Evolutionary conservation across 1,139 yeast species (phyloP), one percentile per base, ranked within the genome.

Genomic region (Eremothecium gossypii): DNA sequence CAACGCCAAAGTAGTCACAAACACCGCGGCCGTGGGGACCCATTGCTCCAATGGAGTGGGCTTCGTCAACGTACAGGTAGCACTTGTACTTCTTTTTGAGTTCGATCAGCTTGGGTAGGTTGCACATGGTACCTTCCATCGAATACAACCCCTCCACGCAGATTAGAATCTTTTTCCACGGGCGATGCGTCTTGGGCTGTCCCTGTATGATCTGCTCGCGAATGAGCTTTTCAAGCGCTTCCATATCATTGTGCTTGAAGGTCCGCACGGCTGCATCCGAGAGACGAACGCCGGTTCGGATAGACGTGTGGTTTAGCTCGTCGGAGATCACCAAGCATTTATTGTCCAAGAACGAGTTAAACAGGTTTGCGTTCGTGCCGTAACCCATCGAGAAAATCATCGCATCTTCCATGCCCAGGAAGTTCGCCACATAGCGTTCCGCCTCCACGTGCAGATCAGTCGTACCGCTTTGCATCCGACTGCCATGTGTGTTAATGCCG

Each of bases 41-140:
- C 65, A 91, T 74, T 8, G 98, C 98, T 58, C 99, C 99, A 58
- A 93, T 83, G 3, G 97, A 89, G 63, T 91, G 99, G 13, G 98
- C 98, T 65, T 91, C 99, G 62, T 91, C 99, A 48, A 93, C 84
- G 60, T 84, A 91, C 45, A 91, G 68, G 60, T 85, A 85, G 58
- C 91, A 83, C 60, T 87, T 87, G 69, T 93, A 91, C 62, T 83
- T 84, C 41, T 85, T 76, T 56, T 84, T 83, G 51, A 91, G 69
- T 53, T 76, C 82, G 33, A 91, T 71, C 41, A 91, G 63, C 48
- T 66, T 74, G 8, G 97, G 96, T 53, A 91, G 71, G 60, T 91
- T 83, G 62, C 87, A 79, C 77, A 87, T 72, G 49, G 94, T 87
- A 54, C 99, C 99, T 67, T 91, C 99, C 99, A 91, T 91, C 13